These are phyloP conservation scores for Nidularia pulvinata DNA, from an alignment of 768 basidiomycete species.

Conservation along the genomic window DNA sequence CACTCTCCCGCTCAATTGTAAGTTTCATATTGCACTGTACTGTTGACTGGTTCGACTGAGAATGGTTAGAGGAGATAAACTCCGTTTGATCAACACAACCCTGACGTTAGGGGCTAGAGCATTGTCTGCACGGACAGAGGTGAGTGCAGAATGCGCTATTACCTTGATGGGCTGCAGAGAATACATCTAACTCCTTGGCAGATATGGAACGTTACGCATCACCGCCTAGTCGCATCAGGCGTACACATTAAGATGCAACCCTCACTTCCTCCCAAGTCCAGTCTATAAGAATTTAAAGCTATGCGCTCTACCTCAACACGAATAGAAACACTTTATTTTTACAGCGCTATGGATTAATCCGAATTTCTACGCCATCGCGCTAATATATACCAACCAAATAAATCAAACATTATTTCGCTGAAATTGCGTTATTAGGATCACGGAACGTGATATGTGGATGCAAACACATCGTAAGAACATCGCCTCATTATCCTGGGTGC, in stretches of 20 bases:
- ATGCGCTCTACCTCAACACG: too few species aligned
- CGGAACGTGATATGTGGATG: too few species aligned
- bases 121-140: constrained; percentile 50
- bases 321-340: too few species aligned
- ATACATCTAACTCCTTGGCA: constrained; percentile 11
- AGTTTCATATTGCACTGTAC: constrained; percentile 8
- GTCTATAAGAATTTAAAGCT: constrained; percentile 9
- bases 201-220: constrained; percentile 58
- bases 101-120: constrained; percentile 45
- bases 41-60: not conserved
- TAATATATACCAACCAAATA: too few species aligned
- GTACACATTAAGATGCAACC: constrained; percentile 57
- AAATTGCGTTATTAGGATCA: too few species aligned
- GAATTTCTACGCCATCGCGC: too few species aligned
- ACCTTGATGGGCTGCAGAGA: not conserved
- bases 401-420: too few species aligned
- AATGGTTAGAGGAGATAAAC: constrained; percentile 38
- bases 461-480: too few species aligned
- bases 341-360: too few species aligned
- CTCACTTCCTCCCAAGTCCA: constrained; percentile 26
- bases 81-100: constrained; percentile 53
- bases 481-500: too few species aligned
- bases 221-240: constrained; percentile 53
- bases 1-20: constrained; percentile 56
- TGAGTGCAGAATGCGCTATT: constrained; percentile 8